Conservation (phyloP, 2,329 filamentous ascomycete species). For the Paracoccidioides lutzii region DNA sequence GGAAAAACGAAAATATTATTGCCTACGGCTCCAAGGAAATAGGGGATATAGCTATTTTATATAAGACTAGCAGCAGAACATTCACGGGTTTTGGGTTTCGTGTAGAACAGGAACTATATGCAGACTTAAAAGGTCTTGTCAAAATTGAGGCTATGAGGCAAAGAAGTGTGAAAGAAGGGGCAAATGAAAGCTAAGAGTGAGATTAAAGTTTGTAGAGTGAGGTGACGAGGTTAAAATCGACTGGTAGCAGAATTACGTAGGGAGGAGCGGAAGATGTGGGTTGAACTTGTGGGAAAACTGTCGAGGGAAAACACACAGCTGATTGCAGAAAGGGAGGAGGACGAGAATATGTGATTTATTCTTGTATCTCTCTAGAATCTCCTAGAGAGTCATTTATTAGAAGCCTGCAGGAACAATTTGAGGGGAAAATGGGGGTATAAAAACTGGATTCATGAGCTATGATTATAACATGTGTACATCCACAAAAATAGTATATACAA, state of each 20-base stretch:
- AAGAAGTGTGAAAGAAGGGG: conserved; percentile 31
- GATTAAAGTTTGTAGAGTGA: conserved; percentile 37
- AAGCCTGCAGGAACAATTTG: no score
- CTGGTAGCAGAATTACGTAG: conserved; percentile 36
- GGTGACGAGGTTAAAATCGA: conserved; percentile 33
- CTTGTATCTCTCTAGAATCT: neutral
- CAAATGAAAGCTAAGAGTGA: conserved; percentile 29
- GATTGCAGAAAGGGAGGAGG: conserved; percentile 7
- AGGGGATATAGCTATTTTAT: no score
- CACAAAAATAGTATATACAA: neutral
- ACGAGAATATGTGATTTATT: neutral
- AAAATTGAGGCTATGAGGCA: conserved; percentile 28
- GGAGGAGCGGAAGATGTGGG: conserved; percentile 38
- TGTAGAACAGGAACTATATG: conserved; percentile 1
- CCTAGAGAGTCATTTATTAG: neutral
- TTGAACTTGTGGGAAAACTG: conserved; percentile 40
- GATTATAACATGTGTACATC: neutral
- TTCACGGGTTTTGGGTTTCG: no score
- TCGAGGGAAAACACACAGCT: conserved; percentile 46
- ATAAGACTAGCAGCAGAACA: no score
- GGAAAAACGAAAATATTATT: no score
- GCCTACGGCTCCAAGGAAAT: no score
- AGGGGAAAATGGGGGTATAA: no score
- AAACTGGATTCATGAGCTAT: neutral
- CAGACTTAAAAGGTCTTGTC: conserved; percentile 27